Conservation (phyloP, 2,329 filamentous ascomycete genomes). For the Cytospora chrysosperma region DNA sequence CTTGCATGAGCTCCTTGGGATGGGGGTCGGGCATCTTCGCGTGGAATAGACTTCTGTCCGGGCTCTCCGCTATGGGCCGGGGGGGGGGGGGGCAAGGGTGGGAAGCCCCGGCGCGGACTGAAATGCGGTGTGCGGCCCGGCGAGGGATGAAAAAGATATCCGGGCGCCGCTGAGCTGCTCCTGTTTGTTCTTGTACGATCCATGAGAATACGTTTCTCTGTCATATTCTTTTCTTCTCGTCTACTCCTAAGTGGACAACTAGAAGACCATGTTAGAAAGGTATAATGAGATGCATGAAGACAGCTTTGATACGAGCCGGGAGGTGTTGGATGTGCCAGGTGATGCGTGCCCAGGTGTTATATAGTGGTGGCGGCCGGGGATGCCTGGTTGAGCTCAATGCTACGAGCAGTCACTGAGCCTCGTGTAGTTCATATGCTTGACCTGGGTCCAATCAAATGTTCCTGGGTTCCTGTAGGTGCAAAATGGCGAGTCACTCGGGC, state of each 20-base stretch:
- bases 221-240: neutral
- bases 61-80: no score
- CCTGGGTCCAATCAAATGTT: no score
- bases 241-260: neutral
- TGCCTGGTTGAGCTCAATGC: no score
- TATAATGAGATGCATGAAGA: neutral
- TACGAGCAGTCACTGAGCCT: no score
- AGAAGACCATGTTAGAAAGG: neutral
- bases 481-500: no score
- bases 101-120: neutral
- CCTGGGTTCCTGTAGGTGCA: no score
- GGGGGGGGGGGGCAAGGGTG: no score
- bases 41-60: conserved; percentile 10
- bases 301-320: neutral
- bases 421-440: no score
- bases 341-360: neutral
- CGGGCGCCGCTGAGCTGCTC: no score
- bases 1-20: conserved; percentile 62
- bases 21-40: conserved; percentile 45
- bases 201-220: neutral
- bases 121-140: neutral
- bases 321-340: neutral
- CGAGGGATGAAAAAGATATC: no score
- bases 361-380: no score
- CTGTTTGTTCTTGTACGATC: neutral